phyloP scores from a whole-genome alignment of 2,329 filamentous ascomycete genomes.

The Xylariales sp. region DNA sequence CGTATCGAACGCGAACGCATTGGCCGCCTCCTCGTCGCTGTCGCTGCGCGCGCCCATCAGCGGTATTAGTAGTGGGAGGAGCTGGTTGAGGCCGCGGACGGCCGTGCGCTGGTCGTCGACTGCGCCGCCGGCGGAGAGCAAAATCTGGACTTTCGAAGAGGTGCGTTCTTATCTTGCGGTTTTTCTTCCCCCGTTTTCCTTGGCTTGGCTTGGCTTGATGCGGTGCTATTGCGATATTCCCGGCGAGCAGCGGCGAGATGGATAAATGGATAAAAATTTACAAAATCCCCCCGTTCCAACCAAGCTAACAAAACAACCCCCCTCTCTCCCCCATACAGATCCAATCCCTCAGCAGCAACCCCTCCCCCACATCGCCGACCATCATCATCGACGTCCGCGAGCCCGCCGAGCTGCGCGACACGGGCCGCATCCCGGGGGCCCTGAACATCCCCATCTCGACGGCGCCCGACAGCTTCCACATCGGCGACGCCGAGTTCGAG shows the following conservation, averaged over 20 bases:
- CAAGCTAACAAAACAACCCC: slow-evolving; percentile 1
- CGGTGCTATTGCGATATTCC: too few species aligned
- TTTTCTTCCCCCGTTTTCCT: not conserved
- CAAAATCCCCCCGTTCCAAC: not conserved
- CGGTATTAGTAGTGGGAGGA: not conserved
- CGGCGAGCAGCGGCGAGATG: too few species aligned
- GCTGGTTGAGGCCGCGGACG: not conserved
- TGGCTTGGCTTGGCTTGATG: too few species aligned
- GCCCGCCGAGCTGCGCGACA: slow-evolving; percentile 70
- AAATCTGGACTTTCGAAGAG: slow-evolving; percentile 50
- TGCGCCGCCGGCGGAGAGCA: slow-evolving; percentile 41
- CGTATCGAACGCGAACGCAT: not conserved
- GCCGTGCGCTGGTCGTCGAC: slow-evolving; percentile 43
- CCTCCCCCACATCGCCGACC: slow-evolving; percentile 11
- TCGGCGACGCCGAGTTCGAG: slow-evolving; percentile 81
- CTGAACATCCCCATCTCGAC: slow-evolving; percentile 85
- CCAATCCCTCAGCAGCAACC: slow-evolving; percentile 35
- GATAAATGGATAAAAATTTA: not conserved
- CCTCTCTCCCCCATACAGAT: slow-evolving; percentile 28
- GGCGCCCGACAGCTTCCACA: slow-evolving; percentile 81
- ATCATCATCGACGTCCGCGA: slow-evolving; percentile 73
- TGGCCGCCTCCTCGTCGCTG: not conserved
- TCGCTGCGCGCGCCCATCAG: slow-evolving; percentile 7
- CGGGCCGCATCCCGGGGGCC: slow-evolving; percentile 81
- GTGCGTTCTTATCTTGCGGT: slow-evolving; percentile 36